phyloP scores from a whole-genome alignment of 257 asterid species.

The Solanum dulcamara region DNA sequence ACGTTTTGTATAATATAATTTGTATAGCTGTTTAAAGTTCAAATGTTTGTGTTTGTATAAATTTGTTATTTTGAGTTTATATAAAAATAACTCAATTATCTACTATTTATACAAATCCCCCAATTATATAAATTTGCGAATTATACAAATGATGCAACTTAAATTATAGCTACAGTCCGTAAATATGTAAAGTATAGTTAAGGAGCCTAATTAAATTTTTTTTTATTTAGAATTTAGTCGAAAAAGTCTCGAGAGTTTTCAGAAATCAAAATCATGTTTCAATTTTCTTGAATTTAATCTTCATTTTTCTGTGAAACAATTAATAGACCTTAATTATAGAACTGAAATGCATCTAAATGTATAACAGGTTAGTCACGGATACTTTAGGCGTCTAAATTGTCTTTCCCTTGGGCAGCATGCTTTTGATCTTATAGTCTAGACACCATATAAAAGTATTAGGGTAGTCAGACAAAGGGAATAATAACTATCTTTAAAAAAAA shows the following conservation, averaged over 20 bases:
- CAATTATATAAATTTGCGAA: no score
- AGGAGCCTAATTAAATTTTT: no score
- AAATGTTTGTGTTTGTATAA: no score
- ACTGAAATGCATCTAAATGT: not conserved
- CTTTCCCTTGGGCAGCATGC: not conserved
- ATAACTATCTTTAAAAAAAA: not conserved
- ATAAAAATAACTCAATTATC: no score
- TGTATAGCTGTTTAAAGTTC: no score
- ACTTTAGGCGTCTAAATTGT: not conserved
- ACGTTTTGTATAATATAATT: no score
- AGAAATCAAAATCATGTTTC: not conserved
- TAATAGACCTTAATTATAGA: not conserved
- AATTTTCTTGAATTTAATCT: not conserved
- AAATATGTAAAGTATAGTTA: no score
- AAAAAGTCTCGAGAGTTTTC: not conserved
- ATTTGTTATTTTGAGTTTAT: no score
- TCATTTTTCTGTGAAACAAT: not conserved
- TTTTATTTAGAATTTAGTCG: not conserved
- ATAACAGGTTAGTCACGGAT: not conserved
- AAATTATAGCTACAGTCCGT: no score
- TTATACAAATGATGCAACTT: no score
- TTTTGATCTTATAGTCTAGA: not conserved
- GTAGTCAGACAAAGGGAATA: not conserved
- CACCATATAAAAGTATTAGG: not conserved
- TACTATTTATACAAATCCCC: no score